A percentile compares a stretch with the other conserved stretches of the same genome.
phyloP scores from a whole-genome alignment of 2,329 filamentous ascomycete species.

The Seiridium unicorne region DNA sequence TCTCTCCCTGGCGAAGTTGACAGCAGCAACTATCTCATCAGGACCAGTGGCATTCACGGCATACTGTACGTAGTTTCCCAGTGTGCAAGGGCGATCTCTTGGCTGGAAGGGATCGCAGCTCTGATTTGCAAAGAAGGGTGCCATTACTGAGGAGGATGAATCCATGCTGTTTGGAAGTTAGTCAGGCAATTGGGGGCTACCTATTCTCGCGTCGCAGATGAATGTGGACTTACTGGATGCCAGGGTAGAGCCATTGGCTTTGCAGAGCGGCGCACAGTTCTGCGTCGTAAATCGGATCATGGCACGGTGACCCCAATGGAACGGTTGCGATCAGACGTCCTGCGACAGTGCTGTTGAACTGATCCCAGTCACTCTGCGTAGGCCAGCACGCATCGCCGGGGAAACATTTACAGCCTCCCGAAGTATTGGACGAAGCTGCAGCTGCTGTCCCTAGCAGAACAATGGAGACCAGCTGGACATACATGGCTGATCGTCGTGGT shows the following conservation, averaged over 20 bases:
- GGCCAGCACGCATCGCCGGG: constrained; percentile 18
- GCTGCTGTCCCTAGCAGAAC: no score
- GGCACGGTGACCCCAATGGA: constrained; percentile 45
- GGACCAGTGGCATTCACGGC: constrained; percentile 8
- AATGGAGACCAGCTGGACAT: no score
- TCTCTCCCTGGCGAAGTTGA: constrained; percentile 23
- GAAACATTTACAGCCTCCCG: constrained; percentile 13
- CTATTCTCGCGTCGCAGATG: background rate
- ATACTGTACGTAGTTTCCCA: constrained; percentile 12
- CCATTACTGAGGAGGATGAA: constrained; percentile 12
- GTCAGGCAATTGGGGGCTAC: background rate
- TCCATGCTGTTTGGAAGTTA: constrained; percentile 4
- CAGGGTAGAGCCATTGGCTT: constrained; percentile 18
- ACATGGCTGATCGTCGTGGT: no score
- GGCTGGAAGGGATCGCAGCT: constrained; percentile 11
- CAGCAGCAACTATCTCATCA: constrained; percentile 1
- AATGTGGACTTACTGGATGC: constrained; percentile 20
- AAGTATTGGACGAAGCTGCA: background rate
- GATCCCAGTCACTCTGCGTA: constrained; percentile 15
- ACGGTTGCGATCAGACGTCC: constrained; percentile 44
- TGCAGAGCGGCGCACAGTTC: constrained; percentile 33
- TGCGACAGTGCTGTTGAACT: constrained; percentile 43
- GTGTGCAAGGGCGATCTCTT: background rate
- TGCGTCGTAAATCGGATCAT: constrained; percentile 36
- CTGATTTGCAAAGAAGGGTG: constrained; percentile 11